These are phyloP conservation scores for Schizochytrium sp. DNA, from an alignment of 108 stramenopile species.

Conservation along the genomic window DNA sequence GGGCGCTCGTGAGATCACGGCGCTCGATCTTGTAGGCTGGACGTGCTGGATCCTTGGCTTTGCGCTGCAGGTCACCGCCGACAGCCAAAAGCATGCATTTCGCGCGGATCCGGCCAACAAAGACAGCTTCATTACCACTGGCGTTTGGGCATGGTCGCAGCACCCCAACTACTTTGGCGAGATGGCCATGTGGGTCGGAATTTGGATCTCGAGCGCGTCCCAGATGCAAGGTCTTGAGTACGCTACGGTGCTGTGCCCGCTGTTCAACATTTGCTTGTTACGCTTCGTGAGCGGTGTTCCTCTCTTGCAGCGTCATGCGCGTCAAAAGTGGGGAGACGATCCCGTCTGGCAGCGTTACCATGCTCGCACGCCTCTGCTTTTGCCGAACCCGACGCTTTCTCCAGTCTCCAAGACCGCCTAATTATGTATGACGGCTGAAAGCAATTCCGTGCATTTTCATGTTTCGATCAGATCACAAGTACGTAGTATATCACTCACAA, in stretches of 20 bases:
- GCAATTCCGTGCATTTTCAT: too few relatives aligned
- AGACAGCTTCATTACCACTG: not conserved
- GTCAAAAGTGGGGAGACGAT: not conserved
- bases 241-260: not conserved
- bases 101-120: not conserved
- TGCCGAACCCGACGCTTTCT: not conserved
- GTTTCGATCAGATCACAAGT: too few relatives aligned
- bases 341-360: not conserved
- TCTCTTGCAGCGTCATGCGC: not conserved
- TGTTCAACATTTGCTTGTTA: not conserved
- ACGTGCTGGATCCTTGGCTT: not conserved
- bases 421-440: too few relatives aligned
- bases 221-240: not conserved
- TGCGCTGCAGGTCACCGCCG: not conserved
- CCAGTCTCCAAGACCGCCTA: not conserved
- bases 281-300: conserved; percentile 11
- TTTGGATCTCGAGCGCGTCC: not conserved
- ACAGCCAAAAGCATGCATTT: not conserved
- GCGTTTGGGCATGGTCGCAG: conserved; percentile 10
- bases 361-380: not conserved
- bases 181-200: not conserved
- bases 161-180: conserved; percentile 17
- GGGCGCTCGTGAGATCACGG: not conserved
- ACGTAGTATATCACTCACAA: too few relatives aligned
- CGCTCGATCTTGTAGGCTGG: not conserved